Evolutionary conservation across 331 rosid genomes (phyloP), one percentile per base, ranked within the genome.

Genomic region (Malus hybrid): DNA sequence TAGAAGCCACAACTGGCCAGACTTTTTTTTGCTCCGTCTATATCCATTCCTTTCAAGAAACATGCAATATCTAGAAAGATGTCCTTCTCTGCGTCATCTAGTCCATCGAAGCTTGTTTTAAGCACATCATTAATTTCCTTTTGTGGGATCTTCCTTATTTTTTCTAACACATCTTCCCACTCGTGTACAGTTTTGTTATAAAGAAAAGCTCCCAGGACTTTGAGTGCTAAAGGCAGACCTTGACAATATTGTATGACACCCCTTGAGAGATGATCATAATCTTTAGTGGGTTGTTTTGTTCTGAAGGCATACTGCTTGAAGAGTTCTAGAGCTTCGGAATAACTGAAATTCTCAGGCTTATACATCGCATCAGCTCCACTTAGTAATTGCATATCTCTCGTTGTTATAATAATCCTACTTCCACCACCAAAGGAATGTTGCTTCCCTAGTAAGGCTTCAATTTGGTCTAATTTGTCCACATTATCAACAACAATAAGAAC

Each of bases 211-310:
- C 58, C 77, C 77, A 74, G 28, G 0, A 24, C 44, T 46, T 46
- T 42, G 29, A 62, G 63, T 44, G 50, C 70, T 20, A 74, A 63
- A 48, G 78, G 78, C 11, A 42, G 63, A 18, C 70, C 71, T 16
- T 22, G 30, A 29, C 32, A 32, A n/a, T 28, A 44, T 46, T 32
- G 26, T 62, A 62, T 1, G 26, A 11, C 44, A 42, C 3, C 0
- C 5, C 28, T 8, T 7, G 39, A 74, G 10, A 63, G 63, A 4
- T 7, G 5, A 24, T 4, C 28, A 22, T 18, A 29, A 11, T 13
- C 12, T 16, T 14, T 1, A 0, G 61, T 10, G 28, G 60, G 57
- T 44, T 7, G 10, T 46, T 3, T 30, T 26, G 55, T 18, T 5
- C 36, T 44, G 58, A 73, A 62, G 3, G 78, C 78, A 10, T 74